Evolutionary conservation across 1,139 yeast genomes (phyloP).

Genomic region (Pichia sp.): DNA sequence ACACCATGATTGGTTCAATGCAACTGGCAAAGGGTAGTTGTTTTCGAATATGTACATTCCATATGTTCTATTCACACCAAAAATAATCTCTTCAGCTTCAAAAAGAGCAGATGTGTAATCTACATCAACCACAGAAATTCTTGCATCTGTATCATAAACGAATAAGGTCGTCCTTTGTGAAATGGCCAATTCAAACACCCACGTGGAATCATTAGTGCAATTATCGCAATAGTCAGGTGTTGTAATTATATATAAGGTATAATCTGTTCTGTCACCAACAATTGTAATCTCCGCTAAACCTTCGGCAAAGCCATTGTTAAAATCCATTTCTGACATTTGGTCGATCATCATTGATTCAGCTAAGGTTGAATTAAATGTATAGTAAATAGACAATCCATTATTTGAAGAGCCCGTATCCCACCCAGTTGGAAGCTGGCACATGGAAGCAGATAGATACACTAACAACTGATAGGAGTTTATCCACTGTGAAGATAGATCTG

Average conservation of each 20-base stretch:
- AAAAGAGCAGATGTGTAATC: constrained; percentile 68
- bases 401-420: constrained; percentile 24
- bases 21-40: constrained; percentile 32
- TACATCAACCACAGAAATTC: constrained; percentile 61
- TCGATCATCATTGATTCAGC: constrained; percentile 30
- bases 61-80: constrained; percentile 24
- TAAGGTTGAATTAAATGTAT: constrained; percentile 32
- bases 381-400: constrained; percentile 39
- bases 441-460: constrained; percentile 53
- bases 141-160: constrained; percentile 59
- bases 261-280: constrained; percentile 14
- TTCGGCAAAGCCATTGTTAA: constrained; percentile 49
- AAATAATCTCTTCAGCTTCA: constrained; percentile 20
- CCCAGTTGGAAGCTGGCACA: constrained; percentile 41
- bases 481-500: constrained; percentile 2
- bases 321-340: constrained; percentile 20
- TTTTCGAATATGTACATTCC: constrained; percentile 43
- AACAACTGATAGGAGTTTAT: constrained; percentile 42
- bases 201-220: constrained; percentile 28
- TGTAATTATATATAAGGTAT: constrained; percentile 42
- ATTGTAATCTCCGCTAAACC: constrained; percentile 41
- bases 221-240: constrained; percentile 34
- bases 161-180: constrained; percentile 61
- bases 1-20: constrained; percentile 60
- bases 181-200: constrained; percentile 64